Percentiles rank a stretch among this genome's conserved stretches.
These are phyloP conservation scores for Citrus glauca DNA, from an alignment of 345 rosid species.

Conservation along the genomic window DNA sequence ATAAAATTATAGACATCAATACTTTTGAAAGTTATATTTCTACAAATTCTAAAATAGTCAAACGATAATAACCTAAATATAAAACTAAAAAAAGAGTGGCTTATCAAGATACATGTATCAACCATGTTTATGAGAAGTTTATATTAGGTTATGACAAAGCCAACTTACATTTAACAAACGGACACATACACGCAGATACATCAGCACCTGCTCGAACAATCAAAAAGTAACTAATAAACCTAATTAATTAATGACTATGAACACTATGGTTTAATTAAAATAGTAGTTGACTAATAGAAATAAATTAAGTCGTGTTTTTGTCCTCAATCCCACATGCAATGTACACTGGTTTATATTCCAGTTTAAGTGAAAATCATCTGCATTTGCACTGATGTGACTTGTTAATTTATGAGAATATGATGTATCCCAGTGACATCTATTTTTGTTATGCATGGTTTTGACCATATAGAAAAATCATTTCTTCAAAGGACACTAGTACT, in stretches of 20 bases:
- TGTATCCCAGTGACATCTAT: neutral
- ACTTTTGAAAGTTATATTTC: too few species aligned
- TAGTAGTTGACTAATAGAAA: neutral
- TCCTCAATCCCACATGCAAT: slow-evolving; percentile 12
- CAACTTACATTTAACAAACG: neutral
- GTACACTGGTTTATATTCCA: neutral
- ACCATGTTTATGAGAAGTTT: neutral
- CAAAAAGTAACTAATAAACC: neutral
- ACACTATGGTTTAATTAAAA: neutral
- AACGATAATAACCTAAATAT: too few species aligned
- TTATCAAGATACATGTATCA: too few species aligned
- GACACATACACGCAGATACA: neutral
- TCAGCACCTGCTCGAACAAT: neutral
- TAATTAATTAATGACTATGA: neutral
- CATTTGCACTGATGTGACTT: neutral
- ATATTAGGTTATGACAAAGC: neutral
- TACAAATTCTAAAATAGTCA: too few species aligned
- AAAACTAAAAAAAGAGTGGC: too few species aligned
- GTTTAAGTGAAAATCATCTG: neutral
- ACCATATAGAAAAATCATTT: neutral
- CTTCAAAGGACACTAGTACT: neutral
- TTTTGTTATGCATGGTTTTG: neutral
- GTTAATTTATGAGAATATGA: neutral
- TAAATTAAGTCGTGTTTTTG: neutral
- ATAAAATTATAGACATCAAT: too few species aligned